Evolutionary conservation across 148 eudicot species (phyloP), one percentile per base, ranked within the genome.

Genomic region (Fagopyrum homotropicum): DNA sequence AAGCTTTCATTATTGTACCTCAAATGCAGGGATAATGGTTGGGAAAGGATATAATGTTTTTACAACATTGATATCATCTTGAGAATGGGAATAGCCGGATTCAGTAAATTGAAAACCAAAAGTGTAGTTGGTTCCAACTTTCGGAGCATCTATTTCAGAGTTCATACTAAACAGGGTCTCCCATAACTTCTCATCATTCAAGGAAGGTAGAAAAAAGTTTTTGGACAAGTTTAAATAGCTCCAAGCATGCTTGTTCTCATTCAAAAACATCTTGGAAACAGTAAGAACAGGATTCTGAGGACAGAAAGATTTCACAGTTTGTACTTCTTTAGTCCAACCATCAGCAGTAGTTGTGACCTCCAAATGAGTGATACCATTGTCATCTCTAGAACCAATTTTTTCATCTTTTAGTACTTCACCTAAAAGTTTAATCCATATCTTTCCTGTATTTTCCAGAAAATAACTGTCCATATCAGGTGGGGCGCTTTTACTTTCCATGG

Each of bases 21-120:
- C 83, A 80, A 84, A 88, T 72, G 87, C 79, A 75, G 99, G 97
- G 75, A 95, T 93, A 79, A 92, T 74, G 29, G 97, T 90, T 72
- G 99, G 99, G 87, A 86, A 92, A 10, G 93, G 99, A 81, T 90
- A 86, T 75, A 95, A 69, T 5, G 16, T 78, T 82, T 88, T 92
- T 29, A 92, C 80, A 64, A 84, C 75, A 26, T 81, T 80, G 17
- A 79, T 71, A 46, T 90, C 89, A 73, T 84, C 87, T 74, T 78
- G 80, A 71, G 88, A 84, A 56, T 87, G 90, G 74, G 75, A 54
- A 81, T 80, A 72, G 77, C 86, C 88, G 77, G 89, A 81, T 76
- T 92, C 89, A 76, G 82, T 83, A 80, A 88, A 90, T 74, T 87
- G 88, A 84, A 86, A 90, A 59, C 93, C 92, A 73, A 78, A 86